Evolutionary conservation across 345 rosid species (phyloP).

Genomic region (Sonneratia caseolaris): DNA sequence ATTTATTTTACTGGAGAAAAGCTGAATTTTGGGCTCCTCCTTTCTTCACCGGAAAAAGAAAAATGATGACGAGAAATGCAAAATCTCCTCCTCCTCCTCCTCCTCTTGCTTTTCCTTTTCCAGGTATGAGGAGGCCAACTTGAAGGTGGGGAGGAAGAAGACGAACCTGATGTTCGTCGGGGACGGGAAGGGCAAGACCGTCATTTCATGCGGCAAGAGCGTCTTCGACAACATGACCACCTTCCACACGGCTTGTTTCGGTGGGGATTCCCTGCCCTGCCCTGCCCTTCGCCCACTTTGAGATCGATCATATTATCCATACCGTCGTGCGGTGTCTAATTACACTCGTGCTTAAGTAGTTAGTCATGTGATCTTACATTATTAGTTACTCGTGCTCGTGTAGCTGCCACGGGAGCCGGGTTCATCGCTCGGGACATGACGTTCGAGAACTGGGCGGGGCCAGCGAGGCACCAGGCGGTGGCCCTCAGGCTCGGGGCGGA

Average conservation of each 20-base stretch:
- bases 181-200: constrained; percentile 76
- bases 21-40: no score
- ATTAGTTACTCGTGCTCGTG: background rate
- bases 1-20: no score
- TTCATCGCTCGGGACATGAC: constrained; percentile 92
- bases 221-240: constrained; percentile 56
- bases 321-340: no score
- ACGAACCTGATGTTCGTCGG: constrained; percentile 85
- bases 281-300: background rate
- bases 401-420: constrained; percentile 90
- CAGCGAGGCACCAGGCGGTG: constrained; percentile 89
- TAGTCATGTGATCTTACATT: background rate
- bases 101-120: no score
- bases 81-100: no score
- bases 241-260: constrained; percentile 91
- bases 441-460: constrained; percentile 81
- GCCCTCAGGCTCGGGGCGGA: constrained; percentile 94
- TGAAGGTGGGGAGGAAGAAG: constrained; percentile 90
- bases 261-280: constrained; percentile 19
- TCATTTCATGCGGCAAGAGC: constrained; percentile 63
- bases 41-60: no score
- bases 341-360: background rate
- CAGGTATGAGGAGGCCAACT: constrained; percentile 75
- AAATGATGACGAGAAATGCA: no score
- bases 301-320: no score